Conservation (phyloP, 352 stramenopile genomes). For the Pythium brachiatum region DNA sequence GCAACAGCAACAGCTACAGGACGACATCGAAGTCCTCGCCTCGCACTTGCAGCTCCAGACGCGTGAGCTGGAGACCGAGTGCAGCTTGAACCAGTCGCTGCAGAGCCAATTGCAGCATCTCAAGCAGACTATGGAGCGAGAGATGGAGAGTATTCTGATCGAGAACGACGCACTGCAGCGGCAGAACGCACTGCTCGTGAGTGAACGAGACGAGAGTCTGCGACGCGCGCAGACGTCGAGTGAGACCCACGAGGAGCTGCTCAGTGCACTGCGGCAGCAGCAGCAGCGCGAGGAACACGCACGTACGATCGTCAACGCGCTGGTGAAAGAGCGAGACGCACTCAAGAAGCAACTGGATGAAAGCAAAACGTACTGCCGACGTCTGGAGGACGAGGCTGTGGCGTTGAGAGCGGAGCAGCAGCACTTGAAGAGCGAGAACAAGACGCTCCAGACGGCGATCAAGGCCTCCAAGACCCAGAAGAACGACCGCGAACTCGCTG, state of each 20-base stretch:
- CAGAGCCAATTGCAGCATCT: constrained; percentile 2
- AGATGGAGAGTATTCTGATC: constrained; percentile 37
- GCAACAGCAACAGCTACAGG: constrained; percentile 37
- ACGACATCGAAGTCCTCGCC: constrained; percentile 56
- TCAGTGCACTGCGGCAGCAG: constrained; percentile 40
- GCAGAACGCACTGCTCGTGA: constrained; percentile 28
- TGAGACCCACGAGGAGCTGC: constrained; percentile 53
- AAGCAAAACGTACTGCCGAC: constrained; percentile 44
- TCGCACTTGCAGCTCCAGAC: constrained; percentile 50
- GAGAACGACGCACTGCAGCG: constrained; percentile 49
- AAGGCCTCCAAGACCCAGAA: constrained; percentile 21
- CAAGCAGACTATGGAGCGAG: constrained; percentile 21
- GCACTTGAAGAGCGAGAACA: constrained; percentile 42
- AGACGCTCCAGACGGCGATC: constrained; percentile 36
- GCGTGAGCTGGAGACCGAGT: constrained; percentile 27
- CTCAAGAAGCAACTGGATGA: constrained; percentile 41
- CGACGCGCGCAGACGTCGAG: constrained; percentile 19
- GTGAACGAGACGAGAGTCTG: constrained; percentile 29
- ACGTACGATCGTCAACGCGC: constrained; percentile 20
- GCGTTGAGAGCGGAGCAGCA: constrained; percentile 38
- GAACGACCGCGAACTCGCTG: constrained; percentile 29
- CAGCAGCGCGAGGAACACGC: constrained; percentile 40
- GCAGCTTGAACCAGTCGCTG: constrained; percentile 22
- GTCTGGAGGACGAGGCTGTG: constrained; percentile 51
- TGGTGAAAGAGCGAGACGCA: constrained; percentile 31